These are phyloP conservation scores for Tilletia setariae DNA, from an alignment of 1,284 basidiomycete species.

Conservation along the genomic window DNA sequence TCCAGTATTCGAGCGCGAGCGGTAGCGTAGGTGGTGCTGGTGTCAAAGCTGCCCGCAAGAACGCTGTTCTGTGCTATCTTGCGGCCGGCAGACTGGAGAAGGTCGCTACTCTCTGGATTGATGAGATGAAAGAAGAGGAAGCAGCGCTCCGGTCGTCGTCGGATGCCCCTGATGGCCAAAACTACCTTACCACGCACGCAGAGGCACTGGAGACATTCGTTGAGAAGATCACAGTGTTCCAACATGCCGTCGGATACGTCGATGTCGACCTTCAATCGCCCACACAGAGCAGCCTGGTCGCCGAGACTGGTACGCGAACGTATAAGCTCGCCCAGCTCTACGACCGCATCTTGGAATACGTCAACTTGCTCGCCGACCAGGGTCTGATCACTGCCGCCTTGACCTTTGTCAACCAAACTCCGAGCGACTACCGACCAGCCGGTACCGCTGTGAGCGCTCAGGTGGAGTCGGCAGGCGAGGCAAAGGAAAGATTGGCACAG, in stretches of 20 bases:
- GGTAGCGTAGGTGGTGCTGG: conserved; percentile 24
- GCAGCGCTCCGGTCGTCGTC: conserved; percentile 16
- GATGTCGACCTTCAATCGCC: conserved; percentile 70
- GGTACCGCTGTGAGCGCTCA: conserved; percentile 17
- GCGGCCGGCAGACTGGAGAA: conserved; percentile 86
- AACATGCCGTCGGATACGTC: conserved; percentile 78
- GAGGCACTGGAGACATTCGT: conserved; percentile 88
- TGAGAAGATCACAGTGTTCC: conserved; percentile 95
- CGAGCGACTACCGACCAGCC: conserved; percentile 66
- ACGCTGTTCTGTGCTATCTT: conserved; percentile 81
- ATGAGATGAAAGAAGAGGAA: conserved; percentile 87
- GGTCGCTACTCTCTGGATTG: conserved; percentile 85
- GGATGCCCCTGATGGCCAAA: conserved; percentile 21
- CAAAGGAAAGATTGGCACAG: conserved; percentile 25
- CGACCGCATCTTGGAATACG: conserved; percentile 92
- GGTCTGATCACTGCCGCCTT: conserved; percentile 81
- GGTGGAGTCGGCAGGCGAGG: conserved; percentile 20
- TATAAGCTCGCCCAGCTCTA: conserved; percentile 85
- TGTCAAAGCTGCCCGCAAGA: conserved; percentile 70
- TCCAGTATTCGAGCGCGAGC: conserved; percentile 60
- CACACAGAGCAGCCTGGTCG: conserved; percentile 56
- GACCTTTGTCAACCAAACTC: conserved; percentile 75
- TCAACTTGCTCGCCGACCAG: conserved; percentile 83
- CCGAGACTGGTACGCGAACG: conserved; percentile 62
- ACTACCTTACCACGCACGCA: conserved; percentile 68